A percentile compares a stretch with the other conserved stretches of the same genome.
Evolutionary conservation across 768 basidiomycete species (phyloP).

Genomic region (Fomitopsis serialis): DNA sequence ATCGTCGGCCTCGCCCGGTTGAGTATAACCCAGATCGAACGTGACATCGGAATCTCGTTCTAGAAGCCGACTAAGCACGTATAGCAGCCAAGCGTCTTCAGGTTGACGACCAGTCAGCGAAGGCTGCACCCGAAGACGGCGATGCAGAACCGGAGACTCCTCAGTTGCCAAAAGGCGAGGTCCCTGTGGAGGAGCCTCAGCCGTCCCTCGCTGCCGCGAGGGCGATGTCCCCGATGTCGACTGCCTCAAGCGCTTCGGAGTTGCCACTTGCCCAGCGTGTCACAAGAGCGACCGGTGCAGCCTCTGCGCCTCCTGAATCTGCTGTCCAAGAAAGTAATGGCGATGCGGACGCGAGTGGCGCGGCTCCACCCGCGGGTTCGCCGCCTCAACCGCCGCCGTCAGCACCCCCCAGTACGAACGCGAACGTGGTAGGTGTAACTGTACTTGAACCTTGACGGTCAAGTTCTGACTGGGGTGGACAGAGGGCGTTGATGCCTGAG

Average conservation of each 20-base stretch:
- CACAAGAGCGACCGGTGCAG: slow-evolving; percentile 48
- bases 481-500: slow-evolving; percentile 32
- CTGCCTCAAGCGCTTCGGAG: slow-evolving; percentile 69
- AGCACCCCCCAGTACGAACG: slow-evolving; percentile 1
- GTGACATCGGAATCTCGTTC: slow-evolving; percentile 53
- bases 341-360: slow-evolving; percentile 6
- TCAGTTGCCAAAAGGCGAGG: slow-evolving; percentile 33
- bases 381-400: slow-evolving; percentile 1
- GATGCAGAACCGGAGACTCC: slow-evolving; percentile 51
- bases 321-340: slow-evolving; percentile 12
- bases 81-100: slow-evolving; percentile 50
- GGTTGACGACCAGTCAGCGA: slow-evolving; percentile 38
- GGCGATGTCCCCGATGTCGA: slow-evolving; percentile 67
- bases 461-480: background rate
- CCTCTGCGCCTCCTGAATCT: slow-evolving; percentile 21
- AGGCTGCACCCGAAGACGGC: slow-evolving; percentile 22
- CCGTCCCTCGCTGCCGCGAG: slow-evolving; percentile 36
- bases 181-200: slow-evolving; percentile 23
- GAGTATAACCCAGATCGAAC: slow-evolving; percentile 75
- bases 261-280: slow-evolving; percentile 67
- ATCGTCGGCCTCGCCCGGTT: slow-evolving; percentile 74
- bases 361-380: slow-evolving; percentile 1
- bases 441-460: background rate
- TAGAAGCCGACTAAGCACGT: slow-evolving; percentile 53
- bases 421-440: slow-evolving; percentile 7